Base-by-base conservation (phyloP, 495 filamentous ascomycete genomes). In the Penicillium taxi region DNA sequence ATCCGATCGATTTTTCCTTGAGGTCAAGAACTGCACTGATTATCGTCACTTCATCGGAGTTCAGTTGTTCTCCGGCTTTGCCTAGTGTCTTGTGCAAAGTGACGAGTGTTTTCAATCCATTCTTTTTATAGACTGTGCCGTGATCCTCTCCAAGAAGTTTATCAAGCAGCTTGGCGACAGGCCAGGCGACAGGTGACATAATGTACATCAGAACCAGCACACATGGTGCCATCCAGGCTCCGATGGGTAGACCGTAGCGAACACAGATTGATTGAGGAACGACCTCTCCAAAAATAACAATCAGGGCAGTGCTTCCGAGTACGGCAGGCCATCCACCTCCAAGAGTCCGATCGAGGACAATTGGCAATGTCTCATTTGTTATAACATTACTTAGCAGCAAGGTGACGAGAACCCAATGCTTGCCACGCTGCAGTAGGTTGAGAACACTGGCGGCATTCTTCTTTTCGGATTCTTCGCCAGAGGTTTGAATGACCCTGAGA, bases 401-500 rank as follows among this genome's bases (percentile, higher is more conserved):
- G 9, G 91, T 98, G 21, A 98, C 91, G 36, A 98, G 68, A n/a
- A 98, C 91, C 91, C 91, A 98, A 61, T 98, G 91, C 52, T 98
- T 98, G 26, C 91, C 93, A 30, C 74, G 78, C 40, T 90, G 79
- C 29, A 98, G 59, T 11, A 98, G 68, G 17, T 76, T 74, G 42
- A 88, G 74, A 1, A 98, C 91, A 42, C 75, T 80, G 17, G 69
- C 73, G 2, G 91, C 93, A 55, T 96, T 82, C 50, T 80, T 84
- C 45, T 78, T 76, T 54, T 98, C 87, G 15, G 60, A 67, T 42
- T 61, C 82, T 58, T 94, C 88, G 26, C 86, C 81, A n/a, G 86
- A 87, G 26, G 75, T 77, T 40, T 80, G 72, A 44, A 98, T 86
- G 41, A 98, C 91, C 66, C 95, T 93, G 9, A 98, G 75, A 55